These are phyloP conservation scores for Penicillium psychrosexuale DNA, from an alignment of 2,329 filamentous ascomycete genomes.

Conservation along the genomic window DNA sequence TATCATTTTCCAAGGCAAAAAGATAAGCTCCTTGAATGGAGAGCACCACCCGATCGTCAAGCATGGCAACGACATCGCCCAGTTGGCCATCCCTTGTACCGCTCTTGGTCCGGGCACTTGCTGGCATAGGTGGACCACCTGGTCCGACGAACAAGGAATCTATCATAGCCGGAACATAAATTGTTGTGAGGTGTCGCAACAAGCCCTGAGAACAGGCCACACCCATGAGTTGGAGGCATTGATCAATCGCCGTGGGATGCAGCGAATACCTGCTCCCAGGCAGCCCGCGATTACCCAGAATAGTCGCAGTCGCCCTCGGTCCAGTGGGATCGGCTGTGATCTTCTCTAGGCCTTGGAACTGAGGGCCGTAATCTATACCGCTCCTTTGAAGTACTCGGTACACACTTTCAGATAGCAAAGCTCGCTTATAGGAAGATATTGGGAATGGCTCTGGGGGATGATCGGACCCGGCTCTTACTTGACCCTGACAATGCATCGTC, in stretches of 20 bases:
- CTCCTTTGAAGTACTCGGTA: neutral
- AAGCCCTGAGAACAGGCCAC: slow-evolving; percentile 8
- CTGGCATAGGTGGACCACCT: neutral
- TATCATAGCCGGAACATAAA: slow-evolving; percentile 12
- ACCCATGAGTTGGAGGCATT: slow-evolving; percentile 13
- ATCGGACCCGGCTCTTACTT: neutral
- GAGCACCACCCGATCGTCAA: neutral
- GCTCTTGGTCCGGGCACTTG: neutral
- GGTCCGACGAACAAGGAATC: slow-evolving; percentile 2
- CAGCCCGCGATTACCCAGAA: neutral
- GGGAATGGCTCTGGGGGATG: neutral
- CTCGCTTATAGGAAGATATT: neutral
- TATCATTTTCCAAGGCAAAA: slow-evolving; percentile 2
- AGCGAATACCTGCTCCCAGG: slow-evolving; percentile 4
- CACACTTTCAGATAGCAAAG: neutral
- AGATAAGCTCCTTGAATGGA: neutral
- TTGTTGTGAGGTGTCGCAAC: neutral
- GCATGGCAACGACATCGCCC: neutral
- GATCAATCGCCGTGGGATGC: slow-evolving; percentile 14
- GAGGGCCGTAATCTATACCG: slow-evolving; percentile 3
- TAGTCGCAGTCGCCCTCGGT: neutral
- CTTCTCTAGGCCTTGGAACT: slow-evolving; percentile 1
- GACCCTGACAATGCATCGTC: slow-evolving; percentile 2
- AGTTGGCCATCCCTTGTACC: neutral
- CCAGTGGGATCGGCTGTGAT: slow-evolving; percentile 3